Percentiles rank a stretch among this genome's conserved stretches.
Conservation (phyloP, 1,284 basidiomycete species). For the Hemileia vastatrix region DNA sequence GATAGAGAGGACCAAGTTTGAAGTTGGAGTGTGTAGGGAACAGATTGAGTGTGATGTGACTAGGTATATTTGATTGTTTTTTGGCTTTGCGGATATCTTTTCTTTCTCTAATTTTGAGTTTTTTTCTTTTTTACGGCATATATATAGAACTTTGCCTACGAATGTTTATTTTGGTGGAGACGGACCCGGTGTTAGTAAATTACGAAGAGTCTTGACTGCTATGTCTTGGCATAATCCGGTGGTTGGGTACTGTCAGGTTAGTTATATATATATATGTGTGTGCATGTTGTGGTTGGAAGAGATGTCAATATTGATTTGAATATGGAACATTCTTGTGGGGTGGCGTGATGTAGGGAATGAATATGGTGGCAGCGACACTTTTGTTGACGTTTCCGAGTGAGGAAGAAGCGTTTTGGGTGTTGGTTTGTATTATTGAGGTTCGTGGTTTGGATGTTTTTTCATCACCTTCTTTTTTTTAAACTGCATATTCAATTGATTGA, state of each 20-base stretch:
- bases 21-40: conserved; percentile 51
- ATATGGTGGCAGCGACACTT: conserved; percentile 69
- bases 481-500: background rate
- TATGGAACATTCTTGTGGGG: background rate
- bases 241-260: conserved; percentile 45
- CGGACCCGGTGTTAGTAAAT: conserved; percentile 82
- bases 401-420: conserved; percentile 95
- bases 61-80: background rate
- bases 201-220: conserved; percentile 75
- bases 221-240: conserved; percentile 62
- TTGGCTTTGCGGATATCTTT: background rate
- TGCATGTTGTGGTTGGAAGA: background rate
- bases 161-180: conserved; percentile 96
- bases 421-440: conserved; percentile 76
- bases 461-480: conserved; percentile 58
- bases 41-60: conserved; percentile 88
- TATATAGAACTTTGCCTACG: conserved; percentile 70
- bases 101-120: background rate
- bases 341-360: conserved; percentile 9
- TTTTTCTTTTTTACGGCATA: background rate
- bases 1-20: conserved; percentile 53
- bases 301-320: background rate
- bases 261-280: background rate
- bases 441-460: conserved; percentile 75
- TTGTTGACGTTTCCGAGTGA: conserved; percentile 74